Evolutionary conservation across 164 flowering plant species (phyloP), one percentile per base, ranked within the genome.

Genomic region (Dillenia suffruticosa): DNA sequence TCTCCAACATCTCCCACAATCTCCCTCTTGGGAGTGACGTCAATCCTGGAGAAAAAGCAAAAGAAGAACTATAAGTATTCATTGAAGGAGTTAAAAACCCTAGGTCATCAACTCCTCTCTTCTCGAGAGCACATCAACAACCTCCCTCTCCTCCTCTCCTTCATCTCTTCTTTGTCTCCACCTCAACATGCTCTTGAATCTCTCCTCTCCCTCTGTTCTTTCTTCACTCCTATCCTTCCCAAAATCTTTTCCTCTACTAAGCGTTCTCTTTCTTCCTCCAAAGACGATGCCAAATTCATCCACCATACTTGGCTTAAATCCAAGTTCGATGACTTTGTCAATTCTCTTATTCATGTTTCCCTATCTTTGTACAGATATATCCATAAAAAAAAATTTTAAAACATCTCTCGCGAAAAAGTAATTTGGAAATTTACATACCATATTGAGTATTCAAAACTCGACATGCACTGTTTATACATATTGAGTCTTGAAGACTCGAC

Each of bases 111-210:
- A 60, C 91, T 92, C 0, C 87, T 88, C 43, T 73, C 92, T 8
- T 93, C 98, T 0, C 61, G 86, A 59, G 74, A 84, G 10, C 86
- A 90, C 85, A 65, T 89, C 76, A 91, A 91, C 84, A 90, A 89
- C 70, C 82, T 87, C 16, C 92, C 97, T 64, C 54, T 74, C 54
- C 90, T 94, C 58, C 85, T 89, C 71, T 16, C 70, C 43, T 72
- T 71, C 76, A 55, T 87, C 62, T 76, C 81, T 12, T 78, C 87
- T 2, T 50, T 78, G 2, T 80, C 86, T 10, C 80, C 86, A 19
- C 87, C 89, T 49, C 77, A 61, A 46, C 57, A 74, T 58, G 81
- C 75, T 13, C 77, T 93, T 11, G 97, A 93, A 56, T 79, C 92
- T 19, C 72, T 88, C 50, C 79, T 92, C 69, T 79, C 96, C 9